A percentile compares a stretch with the other conserved stretches of the same genome.
These are phyloP conservation scores for Quercus mongolica DNA, from an alignment of 306 rosid genomes.

Conservation along the genomic window DNA sequence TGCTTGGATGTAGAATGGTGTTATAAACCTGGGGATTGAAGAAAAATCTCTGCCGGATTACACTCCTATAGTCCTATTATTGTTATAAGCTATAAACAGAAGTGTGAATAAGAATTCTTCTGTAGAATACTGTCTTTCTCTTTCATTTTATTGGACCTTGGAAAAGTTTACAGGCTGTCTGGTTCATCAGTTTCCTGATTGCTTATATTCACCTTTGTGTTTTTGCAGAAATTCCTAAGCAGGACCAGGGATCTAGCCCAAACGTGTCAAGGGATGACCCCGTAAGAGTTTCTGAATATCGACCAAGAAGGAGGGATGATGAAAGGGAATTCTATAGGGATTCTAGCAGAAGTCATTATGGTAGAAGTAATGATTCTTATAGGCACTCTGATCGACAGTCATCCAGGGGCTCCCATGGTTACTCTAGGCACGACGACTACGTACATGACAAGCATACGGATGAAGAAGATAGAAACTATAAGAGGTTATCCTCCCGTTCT, in stretches of 20 bases:
- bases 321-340: slow-evolving; percentile 54
- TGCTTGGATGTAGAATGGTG: background rate
- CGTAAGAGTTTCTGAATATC: slow-evolving; percentile 41
- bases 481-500: slow-evolving; percentile 49
- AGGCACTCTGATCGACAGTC: slow-evolving; percentile 62
- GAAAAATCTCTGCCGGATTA: background rate
- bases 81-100: background rate
- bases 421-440: slow-evolving; percentile 51
- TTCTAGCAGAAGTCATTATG: slow-evolving; percentile 42
- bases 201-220: slow-evolving; percentile 5
- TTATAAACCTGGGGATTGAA: background rate
- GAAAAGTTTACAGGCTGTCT: background rate
- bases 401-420: slow-evolving; percentile 56
- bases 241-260: slow-evolving; percentile 49
- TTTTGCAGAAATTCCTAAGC: slow-evolving; percentile 65
- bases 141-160: background rate
- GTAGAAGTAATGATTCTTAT: slow-evolving; percentile 56
- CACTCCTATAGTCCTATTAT: background rate
- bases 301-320: slow-evolving; percentile 48
- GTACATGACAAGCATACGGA: slow-evolving; percentile 47
- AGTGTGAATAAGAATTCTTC: background rate
- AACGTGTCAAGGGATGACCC: slow-evolving; percentile 39
- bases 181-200: background rate
- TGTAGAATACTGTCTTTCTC: background rate
- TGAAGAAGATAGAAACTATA: slow-evolving; percentile 53